Evolutionary conservation across 73 alveolate species (phyloP), one percentile per base, ranked within the genome.

Genomic region (Paramecium pentaurelia): DNA sequence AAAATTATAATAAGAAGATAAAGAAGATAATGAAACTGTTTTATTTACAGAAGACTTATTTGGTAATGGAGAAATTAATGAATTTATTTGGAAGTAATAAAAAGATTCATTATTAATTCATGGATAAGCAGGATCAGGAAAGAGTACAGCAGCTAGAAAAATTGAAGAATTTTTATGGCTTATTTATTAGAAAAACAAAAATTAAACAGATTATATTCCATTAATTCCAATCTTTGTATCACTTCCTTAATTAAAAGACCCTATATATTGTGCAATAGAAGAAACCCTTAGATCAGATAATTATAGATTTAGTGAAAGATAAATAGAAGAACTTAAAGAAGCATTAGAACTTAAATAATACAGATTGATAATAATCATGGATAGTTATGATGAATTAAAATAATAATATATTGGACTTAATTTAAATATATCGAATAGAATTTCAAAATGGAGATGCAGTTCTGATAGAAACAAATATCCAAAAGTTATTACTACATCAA

Each of bases 1-100:
- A 36, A 75, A 36, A 38, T 2, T 75, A 9, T 16, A 3, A 8
- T 16, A 14, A 37, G 25, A 34, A 75, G 88, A 45, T 34, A 5
- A 1, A 4, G 88, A 75, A 27, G 60, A 30, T 30, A 16, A 1
- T 14, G 88, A 75, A 36, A 75, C 88, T 14, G 22, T n/a, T 1
- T 40, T 75, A 75, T 75, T 34, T 18, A 37, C 88, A 37, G 64
- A 30, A n/a, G 64, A 75, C 7, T 32, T 75, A 75, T 34, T 75
- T 75, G 88, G 88, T 5, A 45, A 75, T 14, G 88, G 88, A 75
- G 88, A 75, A 40, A 75, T 75, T 37, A 75, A 75, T 75, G 60
- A 75, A 75, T 75, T 75, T 40, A 30, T 75, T 14, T 75, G 88
- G 88, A 34, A 75, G 11, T 34, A 75, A 37, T 30, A 34, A 6